Evolutionary conservation across 2,329 filamentous ascomycete species (phyloP).

Genomic region (Penicillium italicum): DNA sequence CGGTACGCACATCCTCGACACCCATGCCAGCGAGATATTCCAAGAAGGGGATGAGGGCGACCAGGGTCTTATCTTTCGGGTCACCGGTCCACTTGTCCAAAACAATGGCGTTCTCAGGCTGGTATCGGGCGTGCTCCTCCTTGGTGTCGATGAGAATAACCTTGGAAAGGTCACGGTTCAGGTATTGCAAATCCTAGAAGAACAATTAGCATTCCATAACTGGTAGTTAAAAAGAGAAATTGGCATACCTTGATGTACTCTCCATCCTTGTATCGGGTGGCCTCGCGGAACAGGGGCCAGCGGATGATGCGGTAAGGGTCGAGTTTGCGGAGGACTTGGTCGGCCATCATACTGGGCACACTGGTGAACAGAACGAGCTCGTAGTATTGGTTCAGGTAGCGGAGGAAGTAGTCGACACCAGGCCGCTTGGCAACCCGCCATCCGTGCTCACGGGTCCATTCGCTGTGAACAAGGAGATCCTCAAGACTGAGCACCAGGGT

Average conservation of each 20-base stretch:
- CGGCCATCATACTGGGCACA: constrained; percentile 76
- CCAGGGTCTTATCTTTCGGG: constrained; percentile 76
- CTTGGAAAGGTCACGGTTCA: constrained; percentile 93
- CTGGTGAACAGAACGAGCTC: constrained; percentile 95
- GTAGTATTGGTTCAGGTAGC: constrained; percentile 96
- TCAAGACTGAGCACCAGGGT: constrained; percentile 90
- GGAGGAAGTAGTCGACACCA: constrained; percentile 93
- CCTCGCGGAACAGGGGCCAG: constrained; percentile 92
- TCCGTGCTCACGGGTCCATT: constrained; percentile 90
- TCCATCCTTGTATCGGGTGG: constrained; percentile 94
- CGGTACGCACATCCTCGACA: constrained; percentile 78
- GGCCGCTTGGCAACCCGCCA: constrained; percentile 95
- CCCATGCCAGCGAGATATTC: constrained; percentile 97
- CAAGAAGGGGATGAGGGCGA: constrained; percentile 89
- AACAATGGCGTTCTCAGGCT: constrained; percentile 95
- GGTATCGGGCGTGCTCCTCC: constrained; percentile 72
- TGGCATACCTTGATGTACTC: constrained; percentile 84
- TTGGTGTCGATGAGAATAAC: constrained; percentile 93
- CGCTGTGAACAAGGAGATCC: constrained; percentile 88
- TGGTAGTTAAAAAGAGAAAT: constrained; percentile 13
- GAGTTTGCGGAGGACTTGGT: constrained; percentile 85
- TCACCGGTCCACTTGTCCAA: constrained; percentile 87
- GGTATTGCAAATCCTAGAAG: constrained; percentile 85
- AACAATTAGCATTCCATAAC: constrained; percentile 8
- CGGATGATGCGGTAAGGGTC: constrained; percentile 94